Evolutionary conservation across 331 rosid species (phyloP).

Genomic region (Acacia pycnantha): DNA sequence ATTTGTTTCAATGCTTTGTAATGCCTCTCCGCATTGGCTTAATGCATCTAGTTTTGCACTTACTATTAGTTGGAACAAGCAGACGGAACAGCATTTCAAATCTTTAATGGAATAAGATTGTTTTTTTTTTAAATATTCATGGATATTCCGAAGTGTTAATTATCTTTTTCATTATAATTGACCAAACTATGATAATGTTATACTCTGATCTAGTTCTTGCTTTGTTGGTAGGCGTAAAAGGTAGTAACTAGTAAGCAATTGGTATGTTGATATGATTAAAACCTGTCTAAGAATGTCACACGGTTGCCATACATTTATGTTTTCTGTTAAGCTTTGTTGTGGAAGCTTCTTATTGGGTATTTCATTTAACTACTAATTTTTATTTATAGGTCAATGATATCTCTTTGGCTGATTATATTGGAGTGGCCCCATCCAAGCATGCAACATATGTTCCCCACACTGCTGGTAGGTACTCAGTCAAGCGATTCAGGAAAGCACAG

Average conservation of each 20-base stretch:
- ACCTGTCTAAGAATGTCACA: not conserved
- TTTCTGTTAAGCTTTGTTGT: not conserved
- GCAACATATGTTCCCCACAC: slow-evolving; percentile 68
- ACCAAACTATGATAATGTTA: not conserved
- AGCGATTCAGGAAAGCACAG: slow-evolving; percentile 62
- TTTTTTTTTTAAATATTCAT: too few species aligned
- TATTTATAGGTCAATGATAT: slow-evolving; percentile 32
- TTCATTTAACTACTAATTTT: not conserved
- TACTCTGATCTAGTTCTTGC: too few species aligned
- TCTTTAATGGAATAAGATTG: not conserved
- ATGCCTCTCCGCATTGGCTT: too few species aligned
- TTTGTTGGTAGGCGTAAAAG: too few species aligned
- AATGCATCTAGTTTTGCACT: too few species aligned
- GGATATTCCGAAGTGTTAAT: not conserved
- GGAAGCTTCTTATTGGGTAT: not conserved
- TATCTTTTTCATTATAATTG: too few species aligned
- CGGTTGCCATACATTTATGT: not conserved
- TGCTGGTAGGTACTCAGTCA: slow-evolving; percentile 61
- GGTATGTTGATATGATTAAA: not conserved
- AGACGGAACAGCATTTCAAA: not conserved
- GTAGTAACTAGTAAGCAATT: not conserved
- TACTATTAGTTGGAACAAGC: not conserved
- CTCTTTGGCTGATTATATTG: slow-evolving; percentile 49
- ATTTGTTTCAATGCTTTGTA: too few species aligned
- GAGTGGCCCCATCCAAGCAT: slow-evolving; percentile 53